phyloP scores from a whole-genome alignment of 495 filamentous ascomycete species.

The Elaphomyces granulatus region DNA sequence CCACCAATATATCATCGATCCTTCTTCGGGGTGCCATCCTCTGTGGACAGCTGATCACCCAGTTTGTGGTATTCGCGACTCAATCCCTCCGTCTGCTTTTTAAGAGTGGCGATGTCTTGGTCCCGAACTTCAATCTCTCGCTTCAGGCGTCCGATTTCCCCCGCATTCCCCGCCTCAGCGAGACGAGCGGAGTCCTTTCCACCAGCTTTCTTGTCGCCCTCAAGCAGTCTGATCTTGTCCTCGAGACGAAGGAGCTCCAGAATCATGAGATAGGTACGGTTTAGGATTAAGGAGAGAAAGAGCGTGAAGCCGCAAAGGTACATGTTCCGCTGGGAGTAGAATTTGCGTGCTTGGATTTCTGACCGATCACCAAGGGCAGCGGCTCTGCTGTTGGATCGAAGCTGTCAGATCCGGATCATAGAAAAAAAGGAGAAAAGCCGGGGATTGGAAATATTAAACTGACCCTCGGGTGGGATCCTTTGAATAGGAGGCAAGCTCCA shows the following conservation, averaged over 20 bases:
- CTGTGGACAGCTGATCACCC: slow-evolving; percentile 55
- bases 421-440: slow-evolving; percentile 1
- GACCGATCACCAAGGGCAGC: slow-evolving; percentile 79
- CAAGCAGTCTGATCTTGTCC: slow-evolving; percentile 76
- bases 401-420: neutral
- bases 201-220: slow-evolving; percentile 57
- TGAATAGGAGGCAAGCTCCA: slow-evolving; percentile 55
- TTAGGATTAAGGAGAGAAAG: slow-evolving; percentile 96
- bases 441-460: slow-evolving; percentile 13
- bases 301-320: slow-evolving; percentile 99
- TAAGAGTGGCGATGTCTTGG: slow-evolving; percentile 62
- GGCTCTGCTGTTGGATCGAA: slow-evolving; percentile 30
- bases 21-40: slow-evolving; percentile 48
- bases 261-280: slow-evolving; percentile 97
- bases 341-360: slow-evolving; percentile 98
- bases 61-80: slow-evolving; percentile 68
- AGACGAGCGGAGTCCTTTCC: slow-evolving; percentile 55
- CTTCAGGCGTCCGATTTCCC: slow-evolving; percentile 58
- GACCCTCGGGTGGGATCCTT: slow-evolving; percentile 34
- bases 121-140: slow-evolving; percentile 54
- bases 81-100: slow-evolving; percentile 70
- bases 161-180: slow-evolving; percentile 49
- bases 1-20: too few relatives aligned
- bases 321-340: slow-evolving; percentile 99
- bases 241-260: slow-evolving; percentile 87